phyloP scores from a whole-genome alignment of 208 protist species.

The Leishmania braziliensis region DNA sequence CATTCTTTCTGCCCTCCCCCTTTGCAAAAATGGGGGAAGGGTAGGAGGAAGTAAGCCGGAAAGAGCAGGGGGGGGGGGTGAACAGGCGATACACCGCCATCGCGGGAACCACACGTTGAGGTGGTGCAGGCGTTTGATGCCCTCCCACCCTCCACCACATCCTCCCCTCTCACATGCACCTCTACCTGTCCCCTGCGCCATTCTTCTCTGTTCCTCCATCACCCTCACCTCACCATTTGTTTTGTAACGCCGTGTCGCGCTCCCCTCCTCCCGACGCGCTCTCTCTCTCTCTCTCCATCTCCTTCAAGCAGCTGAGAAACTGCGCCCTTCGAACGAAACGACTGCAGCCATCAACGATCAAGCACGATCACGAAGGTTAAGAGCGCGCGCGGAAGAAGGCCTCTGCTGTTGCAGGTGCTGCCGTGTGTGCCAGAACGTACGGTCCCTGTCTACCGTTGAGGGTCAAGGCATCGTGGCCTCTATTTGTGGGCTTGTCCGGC shows the following conservation, averaged over 20 bases:
- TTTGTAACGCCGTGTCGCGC: neutral
- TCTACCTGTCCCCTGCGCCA: neutral
- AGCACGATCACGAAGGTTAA: neutral
- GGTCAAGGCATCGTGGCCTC: neutral
- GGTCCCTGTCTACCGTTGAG: neutral
- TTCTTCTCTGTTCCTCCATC: neutral
- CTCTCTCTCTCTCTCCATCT: neutral
- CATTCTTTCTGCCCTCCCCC: neutral
- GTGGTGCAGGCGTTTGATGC: neutral
- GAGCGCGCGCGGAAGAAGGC: neutral
- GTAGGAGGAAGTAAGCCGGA: neutral
- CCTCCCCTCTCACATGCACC: neutral
- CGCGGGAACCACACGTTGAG: neutral
- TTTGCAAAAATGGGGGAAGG: neutral
- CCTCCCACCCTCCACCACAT: neutral
- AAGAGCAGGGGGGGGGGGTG: neutral
- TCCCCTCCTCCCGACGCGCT: conserved; percentile 1
- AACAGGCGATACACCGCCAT: neutral
- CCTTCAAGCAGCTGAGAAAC: neutral
- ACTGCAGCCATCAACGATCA: neutral
- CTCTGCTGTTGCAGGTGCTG: neutral
- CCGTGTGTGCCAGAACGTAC: neutral
- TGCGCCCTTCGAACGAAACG: neutral
- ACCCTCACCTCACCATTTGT: neutral
- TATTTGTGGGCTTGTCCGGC: neutral